A percentile compares a stretch with the other conserved stretches of the same genome.
Conservation (phyloP, 1,284 basidiomycete genomes). For the Exobasidium rhododendri region DNA sequence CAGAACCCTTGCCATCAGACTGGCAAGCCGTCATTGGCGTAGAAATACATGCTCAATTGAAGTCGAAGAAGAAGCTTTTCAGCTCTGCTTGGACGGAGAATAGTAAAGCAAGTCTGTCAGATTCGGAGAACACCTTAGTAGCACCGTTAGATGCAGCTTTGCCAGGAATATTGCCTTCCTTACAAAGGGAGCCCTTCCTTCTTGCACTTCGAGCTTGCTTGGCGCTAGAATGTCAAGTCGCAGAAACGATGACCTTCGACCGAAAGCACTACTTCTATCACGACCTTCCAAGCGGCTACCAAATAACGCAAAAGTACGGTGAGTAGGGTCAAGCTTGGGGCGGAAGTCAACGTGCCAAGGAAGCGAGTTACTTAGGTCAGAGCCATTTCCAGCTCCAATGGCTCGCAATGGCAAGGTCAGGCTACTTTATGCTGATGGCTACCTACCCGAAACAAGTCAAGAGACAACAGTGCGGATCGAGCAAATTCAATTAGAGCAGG, state of each 20-base stretch:
- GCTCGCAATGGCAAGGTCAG: constrained; percentile 68
- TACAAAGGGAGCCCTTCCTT: constrained; percentile 76
- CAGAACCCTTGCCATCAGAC: constrained; percentile 27
- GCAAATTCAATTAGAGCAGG: constrained; percentile 90
- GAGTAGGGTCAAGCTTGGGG: constrained; percentile 57
- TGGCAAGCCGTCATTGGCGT: constrained; percentile 75
- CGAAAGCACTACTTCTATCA: constrained; percentile 98
- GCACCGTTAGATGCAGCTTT: constrained; percentile 82
- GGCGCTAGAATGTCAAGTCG: constrained; percentile 61
- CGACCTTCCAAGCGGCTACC: constrained; percentile 89
- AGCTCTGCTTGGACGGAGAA: constrained; percentile 58
- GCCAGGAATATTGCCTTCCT: constrained; percentile 78
- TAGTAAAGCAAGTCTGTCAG: constrained; percentile 56
- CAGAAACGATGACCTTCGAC: constrained; percentile 67
- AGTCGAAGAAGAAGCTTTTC: constrained; percentile 82
- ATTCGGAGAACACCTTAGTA: constrained; percentile 70
- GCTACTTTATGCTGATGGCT: constrained; percentile 55
- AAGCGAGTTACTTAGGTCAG: constrained; percentile 38
- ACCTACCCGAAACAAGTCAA: constrained; percentile 54
- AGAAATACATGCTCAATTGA: constrained; percentile 92
- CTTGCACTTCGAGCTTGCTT: constrained; percentile 77
- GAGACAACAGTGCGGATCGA: constrained; percentile 69
- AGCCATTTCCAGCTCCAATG: constrained; percentile 63
- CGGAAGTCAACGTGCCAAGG: background rate
- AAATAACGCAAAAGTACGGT: constrained; percentile 88